These are phyloP conservation scores for Rhodofomes roseus DNA, from an alignment of 1,284 basidiomycete species.

Conservation along the genomic window DNA sequence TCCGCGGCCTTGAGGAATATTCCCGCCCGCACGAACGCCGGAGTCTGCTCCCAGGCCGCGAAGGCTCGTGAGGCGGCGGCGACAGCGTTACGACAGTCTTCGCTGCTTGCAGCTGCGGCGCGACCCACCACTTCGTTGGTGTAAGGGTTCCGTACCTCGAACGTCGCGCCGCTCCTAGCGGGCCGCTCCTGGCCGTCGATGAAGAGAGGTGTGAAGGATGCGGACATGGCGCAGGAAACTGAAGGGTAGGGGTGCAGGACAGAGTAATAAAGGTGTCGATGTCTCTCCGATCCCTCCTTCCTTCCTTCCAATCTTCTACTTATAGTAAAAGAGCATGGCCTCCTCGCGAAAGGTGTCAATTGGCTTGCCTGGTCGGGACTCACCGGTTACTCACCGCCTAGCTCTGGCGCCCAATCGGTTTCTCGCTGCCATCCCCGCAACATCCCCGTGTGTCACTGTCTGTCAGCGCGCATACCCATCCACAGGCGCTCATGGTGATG, in stretches of 20 bases:
- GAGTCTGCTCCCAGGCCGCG: conserved; percentile 42
- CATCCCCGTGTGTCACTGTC: too few species aligned
- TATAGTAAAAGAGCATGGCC: too few species aligned
- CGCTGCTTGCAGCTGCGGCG: conserved; percentile 40
- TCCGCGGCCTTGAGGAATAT: conserved; percentile 45
- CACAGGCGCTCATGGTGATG: too few species aligned
- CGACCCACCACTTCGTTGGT: conserved; percentile 38
- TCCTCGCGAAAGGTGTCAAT: too few species aligned
- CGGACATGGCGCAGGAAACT: background rate
- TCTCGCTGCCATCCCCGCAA: too few species aligned
- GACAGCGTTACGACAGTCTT: conserved; percentile 45
- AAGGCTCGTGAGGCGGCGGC: conserved; percentile 44
- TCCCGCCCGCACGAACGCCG: conserved; percentile 32
- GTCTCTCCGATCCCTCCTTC: too few species aligned
- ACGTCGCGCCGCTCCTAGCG: conserved; percentile 36
- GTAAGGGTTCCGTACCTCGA: conserved; percentile 43
- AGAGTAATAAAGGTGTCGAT: too few species aligned
- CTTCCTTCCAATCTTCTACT: too few species aligned
- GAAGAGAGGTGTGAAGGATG: conserved; percentile 24
- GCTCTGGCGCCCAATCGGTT: too few species aligned
- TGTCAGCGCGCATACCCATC: too few species aligned
- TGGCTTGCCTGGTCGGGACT: too few species aligned
- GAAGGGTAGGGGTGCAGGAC: background rate
- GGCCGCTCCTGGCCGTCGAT: conserved; percentile 31
- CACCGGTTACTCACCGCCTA: too few species aligned